Base-by-base conservation (phyloP, 2,329 filamentous ascomycete species). In the Aspergillus spinulosporus region DNA sequence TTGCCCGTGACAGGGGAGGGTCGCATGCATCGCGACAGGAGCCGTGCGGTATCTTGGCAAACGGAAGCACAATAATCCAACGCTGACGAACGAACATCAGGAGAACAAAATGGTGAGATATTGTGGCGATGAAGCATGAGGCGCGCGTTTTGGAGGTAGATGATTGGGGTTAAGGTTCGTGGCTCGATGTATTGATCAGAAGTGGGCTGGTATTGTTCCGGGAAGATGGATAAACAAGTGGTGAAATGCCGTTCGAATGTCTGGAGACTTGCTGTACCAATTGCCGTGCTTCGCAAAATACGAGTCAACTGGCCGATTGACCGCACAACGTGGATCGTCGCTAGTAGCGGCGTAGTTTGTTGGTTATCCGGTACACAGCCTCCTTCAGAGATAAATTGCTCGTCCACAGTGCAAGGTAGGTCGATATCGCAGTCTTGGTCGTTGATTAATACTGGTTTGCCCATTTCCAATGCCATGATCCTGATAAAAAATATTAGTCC, bases 81-180 rank as follows among this genome's bases (percentile, higher is more conserved):
- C 1, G 94, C 92, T 5, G 84, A 82, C 3, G 81, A 75, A 43
- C 93, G 84, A 43, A 87, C 84, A 32, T 88, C 81, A 1, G 78
- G 72, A 0, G 87, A 81, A 66, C 88, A 92, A 7, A 79, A 79
- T 0, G 92, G 89, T 0, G 86, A 87, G 6, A 97, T 80, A 67
- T 97, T 97, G 66, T 96, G 92, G 42, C 94, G 86, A 72, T 96
- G 90, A 6, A 99, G 82, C 37, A 94, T 80, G 31, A 97, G 82
- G n/a, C 91, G 88, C 12, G 88, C 87, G 58, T 90, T 89, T 59
- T 96, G 87, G 6, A 97, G 82, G 66, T 90, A 87, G 32, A 89
- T 82, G 7, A 95, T 79, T 0, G 92, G 89, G 28, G 86, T 84
- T 11, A 97, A 79, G 40, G 88, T 85, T 51, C 87, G 82, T 6